phyloP scores from a whole-genome alignment of 1,284 basidiomycete species.

The Fomitopsis pinicola region DNA sequence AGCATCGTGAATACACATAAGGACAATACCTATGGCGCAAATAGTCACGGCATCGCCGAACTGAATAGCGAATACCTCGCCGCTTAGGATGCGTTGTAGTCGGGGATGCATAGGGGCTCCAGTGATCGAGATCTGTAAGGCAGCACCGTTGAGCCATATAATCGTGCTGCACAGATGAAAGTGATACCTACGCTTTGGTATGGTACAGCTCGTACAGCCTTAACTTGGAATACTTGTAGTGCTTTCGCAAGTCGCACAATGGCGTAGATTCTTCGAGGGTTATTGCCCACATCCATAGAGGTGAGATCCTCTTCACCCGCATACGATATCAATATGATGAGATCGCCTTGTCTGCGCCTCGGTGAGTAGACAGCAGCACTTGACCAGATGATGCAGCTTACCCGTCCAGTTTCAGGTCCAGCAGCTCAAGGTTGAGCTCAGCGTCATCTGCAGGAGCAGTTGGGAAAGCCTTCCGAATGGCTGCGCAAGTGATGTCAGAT shows the following conservation, averaged over 20 bases:
- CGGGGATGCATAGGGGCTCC: slow-evolving; percentile 68
- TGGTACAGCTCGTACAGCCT: slow-evolving; percentile 54
- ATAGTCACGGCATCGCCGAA: slow-evolving; percentile 77
- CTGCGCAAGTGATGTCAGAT: slow-evolving; percentile 34
- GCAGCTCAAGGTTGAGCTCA: slow-evolving; percentile 60
- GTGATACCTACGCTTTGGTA: slow-evolving; percentile 62
- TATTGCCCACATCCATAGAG: slow-evolving; percentile 36
- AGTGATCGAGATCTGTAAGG: slow-evolving; percentile 51
- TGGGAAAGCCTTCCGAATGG: slow-evolving; percentile 40
- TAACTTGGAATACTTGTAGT: slow-evolving; percentile 40
- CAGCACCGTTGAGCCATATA: too few relatives aligned
- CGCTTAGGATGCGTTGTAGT: slow-evolving; percentile 53
- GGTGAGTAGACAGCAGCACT: slow-evolving; percentile 2
- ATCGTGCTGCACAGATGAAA: not conserved
- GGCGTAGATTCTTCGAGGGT: slow-evolving; percentile 59
- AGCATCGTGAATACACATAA: not conserved
- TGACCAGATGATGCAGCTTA: slow-evolving; percentile 25
- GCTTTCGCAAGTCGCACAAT: slow-evolving; percentile 44
- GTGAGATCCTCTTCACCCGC: slow-evolving; percentile 47
- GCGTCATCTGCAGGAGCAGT: slow-evolving; percentile 35
- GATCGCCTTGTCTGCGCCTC: slow-evolving; percentile 39
- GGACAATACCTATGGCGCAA: slow-evolving; percentile 52
- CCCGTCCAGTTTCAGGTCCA: slow-evolving; percentile 65
- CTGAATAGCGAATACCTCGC: slow-evolving; percentile 55
- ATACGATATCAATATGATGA: slow-evolving; percentile 66